Evolutionary conservation across 2,329 filamentous ascomycete species (phyloP), one percentile per base, ranked within the genome.

Genomic region (Leptographium wingfieldii): DNA sequence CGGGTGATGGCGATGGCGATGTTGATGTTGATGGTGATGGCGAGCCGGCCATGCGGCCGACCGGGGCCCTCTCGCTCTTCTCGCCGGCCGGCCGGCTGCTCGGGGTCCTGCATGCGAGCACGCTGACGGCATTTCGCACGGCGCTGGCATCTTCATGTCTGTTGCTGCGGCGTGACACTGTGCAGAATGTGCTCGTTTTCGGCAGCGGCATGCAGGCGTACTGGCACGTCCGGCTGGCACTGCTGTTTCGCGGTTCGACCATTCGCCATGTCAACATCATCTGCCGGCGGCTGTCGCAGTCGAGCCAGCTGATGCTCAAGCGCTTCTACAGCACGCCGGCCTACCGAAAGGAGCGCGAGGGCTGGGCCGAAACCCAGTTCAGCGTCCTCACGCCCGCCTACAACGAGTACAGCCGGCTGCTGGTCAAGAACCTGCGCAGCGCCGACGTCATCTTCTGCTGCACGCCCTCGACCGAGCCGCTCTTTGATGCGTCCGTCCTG

Each of bases 191-290:
- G 12, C 85, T 87, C 16, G 86, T 95, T 58, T 97, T 96, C 70
- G 92, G 92, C 29, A 86, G 87, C 40, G 92, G 92, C 54, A 84
- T 87, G 66, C 92, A 96, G 74, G 92, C 92, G 14, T 95, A 92
- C 75, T 97, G 92, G 92, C 92, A 96, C 70, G 83, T 95, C 52
- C 86, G 91, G 0, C 80, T 97, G 5, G 86, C 92, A 0, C 79
- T 97, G 12, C 79, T 92, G 64, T 78, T 94, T 56, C 86, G 80
- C 27, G 83, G 83, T 1, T 59, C 74, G 54, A 88, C 90, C 25
- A 86, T 96, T 66, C 85, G 86, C 66, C 83, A 87, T 61, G 81
- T 96, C 55, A 86, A 92, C 73, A 86, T 96, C 67, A 85, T 96
- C 69, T 95, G 92, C 68, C 85, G 88, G 40, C 77, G 79, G 58